Percentiles rank a stretch among this genome's conserved stretches.
phyloP scores from a whole-genome alignment of 2,329 filamentous ascomycete genomes.

The Penicillium occitanis region DNA sequence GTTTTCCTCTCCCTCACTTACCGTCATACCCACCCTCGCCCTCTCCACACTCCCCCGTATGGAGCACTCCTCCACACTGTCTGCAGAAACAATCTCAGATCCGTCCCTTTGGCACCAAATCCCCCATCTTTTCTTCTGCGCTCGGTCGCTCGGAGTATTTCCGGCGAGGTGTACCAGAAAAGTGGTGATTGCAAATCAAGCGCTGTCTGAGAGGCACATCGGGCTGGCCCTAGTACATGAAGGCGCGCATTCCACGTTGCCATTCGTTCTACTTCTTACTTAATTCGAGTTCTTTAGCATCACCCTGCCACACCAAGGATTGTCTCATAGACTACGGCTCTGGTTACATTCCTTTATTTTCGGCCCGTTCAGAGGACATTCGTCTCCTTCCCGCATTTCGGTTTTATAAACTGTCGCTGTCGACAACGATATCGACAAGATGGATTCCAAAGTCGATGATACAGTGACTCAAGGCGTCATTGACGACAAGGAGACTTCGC shows the following conservation, averaged over 20 bases:
- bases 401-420: neutral
- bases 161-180: neutral
- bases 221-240: slow-evolving; percentile 1
- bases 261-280: neutral
- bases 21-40: neutral
- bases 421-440: neutral
- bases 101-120: neutral
- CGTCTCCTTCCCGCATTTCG: neutral
- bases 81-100: neutral
- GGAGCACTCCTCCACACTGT: neutral
- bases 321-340: neutral
- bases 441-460: slow-evolving; percentile 1
- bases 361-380: neutral
- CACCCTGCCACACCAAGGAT: too few relatives aligned
- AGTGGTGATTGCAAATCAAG: neutral
- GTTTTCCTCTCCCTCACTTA: neutral
- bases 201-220: neutral
- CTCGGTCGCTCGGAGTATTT: neutral
- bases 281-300: neutral
- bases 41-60: neutral
- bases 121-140: neutral
- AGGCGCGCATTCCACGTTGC: neutral
- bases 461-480: neutral
- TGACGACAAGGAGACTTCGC: neutral
- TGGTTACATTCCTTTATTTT: neutral